phyloP scores from a whole-genome alignment of 305 asterid genomes.

The Ilex paraguariensis region DNA sequence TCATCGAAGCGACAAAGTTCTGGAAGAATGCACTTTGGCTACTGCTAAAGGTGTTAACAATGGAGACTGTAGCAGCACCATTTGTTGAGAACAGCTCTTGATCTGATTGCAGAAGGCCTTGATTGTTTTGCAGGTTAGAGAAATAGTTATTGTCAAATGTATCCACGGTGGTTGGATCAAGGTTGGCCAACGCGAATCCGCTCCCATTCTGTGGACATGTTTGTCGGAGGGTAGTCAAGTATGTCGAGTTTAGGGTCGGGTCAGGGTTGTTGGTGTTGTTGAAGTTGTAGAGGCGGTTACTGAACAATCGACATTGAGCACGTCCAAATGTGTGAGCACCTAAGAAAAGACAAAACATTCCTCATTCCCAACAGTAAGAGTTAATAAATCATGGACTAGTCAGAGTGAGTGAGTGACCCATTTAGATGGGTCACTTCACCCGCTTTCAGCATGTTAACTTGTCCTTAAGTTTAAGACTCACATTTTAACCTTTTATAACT shows the following conservation, averaged over 20 bases:
- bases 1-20: constrained; percentile 49
- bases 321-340: constrained; percentile 73
- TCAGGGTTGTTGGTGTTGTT: constrained; percentile 50
- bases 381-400: too few species aligned
- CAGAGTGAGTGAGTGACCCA: too few species aligned
- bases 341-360: neutral
- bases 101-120: constrained; percentile 59
- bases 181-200: constrained; percentile 28
- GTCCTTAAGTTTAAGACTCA: too few species aligned
- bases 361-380: too few species aligned
- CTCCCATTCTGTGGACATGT: constrained; percentile 47
- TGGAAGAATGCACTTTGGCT: constrained; percentile 44
- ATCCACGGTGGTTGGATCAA: constrained; percentile 40
- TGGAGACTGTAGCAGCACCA: constrained; percentile 36
- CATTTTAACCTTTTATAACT: too few species aligned
- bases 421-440: too few species aligned
- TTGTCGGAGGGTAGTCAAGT: constrained; percentile 34
- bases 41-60: constrained; percentile 30
- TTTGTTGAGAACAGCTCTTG: constrained; percentile 45
- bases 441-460: too few species aligned
- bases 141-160: constrained; percentile 41
- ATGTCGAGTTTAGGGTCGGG: constrained; percentile 41
- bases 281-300: constrained; percentile 45
- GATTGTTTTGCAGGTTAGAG: constrained; percentile 37
- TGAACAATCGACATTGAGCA: constrained; percentile 41